Percentiles rank a stretch among this genome's conserved stretches.
phyloP scores from a whole-genome alignment of 164 flowering plant species.

The Vitis labrusca region DNA sequence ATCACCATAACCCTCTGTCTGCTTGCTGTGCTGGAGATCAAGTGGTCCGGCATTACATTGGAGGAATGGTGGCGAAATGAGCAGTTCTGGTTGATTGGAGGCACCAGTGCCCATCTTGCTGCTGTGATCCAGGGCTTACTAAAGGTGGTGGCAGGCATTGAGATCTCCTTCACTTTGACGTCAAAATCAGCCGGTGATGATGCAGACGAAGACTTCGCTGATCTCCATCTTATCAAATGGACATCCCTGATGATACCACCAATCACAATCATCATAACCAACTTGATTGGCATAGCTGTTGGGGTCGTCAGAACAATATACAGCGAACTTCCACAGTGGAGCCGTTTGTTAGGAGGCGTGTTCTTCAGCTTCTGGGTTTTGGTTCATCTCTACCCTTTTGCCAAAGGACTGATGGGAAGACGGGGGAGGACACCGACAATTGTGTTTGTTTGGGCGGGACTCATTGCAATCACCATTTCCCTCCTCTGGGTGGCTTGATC shows the following conservation, averaged over 20 bases:
- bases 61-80: conserved; percentile 96
- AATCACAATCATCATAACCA: conserved; percentile 62
- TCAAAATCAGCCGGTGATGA: conserved; percentile 78
- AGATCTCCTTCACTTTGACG: conserved; percentile 82
- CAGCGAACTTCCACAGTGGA: conserved; percentile 72
- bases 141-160: conserved; percentile 82
- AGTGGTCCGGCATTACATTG: conserved; percentile 76
- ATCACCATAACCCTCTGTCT: conserved; percentile 63
- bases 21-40: conserved; percentile 79
- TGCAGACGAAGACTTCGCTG: conserved; percentile 68
- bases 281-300: conserved; percentile 73
- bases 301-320: conserved; percentile 66
- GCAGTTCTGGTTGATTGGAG: conserved; percentile 91
- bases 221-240: conserved; percentile 78
- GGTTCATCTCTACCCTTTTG: conserved; percentile 85
- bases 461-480: conserved; percentile 77
- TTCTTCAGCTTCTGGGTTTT: conserved; percentile 93
- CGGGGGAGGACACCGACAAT: conserved; percentile 83
- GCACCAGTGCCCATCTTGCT: conserved; percentile 87
- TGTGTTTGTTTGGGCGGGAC: conserved; percentile 87
- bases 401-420: conserved; percentile 88
- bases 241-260: conserved; percentile 83
- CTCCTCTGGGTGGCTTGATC: conserved; percentile 85
- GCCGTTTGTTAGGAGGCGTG: conserved; percentile 71
- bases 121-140: conserved; percentile 88